phyloP scores from a whole-genome alignment of 1,284 basidiomycete species.

The Pterulicium gracile region DNA sequence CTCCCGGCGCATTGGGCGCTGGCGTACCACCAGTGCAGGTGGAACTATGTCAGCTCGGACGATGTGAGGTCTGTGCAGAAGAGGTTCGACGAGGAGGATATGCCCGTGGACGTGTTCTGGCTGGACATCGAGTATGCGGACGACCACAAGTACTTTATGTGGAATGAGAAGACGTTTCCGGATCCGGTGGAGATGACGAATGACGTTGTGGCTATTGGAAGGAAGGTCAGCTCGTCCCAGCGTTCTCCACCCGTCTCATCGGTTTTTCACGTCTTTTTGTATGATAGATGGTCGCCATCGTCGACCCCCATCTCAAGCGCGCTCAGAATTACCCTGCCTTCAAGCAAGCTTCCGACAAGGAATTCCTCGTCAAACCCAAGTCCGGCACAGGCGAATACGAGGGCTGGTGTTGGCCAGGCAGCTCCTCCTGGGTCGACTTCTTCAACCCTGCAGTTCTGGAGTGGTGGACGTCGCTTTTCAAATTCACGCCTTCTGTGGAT shows the following conservation, averaged over 20 bases:
- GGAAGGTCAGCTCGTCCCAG: constrained; percentile 52
- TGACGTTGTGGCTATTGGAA: constrained; percentile 74
- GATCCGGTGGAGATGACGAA: constrained; percentile 91
- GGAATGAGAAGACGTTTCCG: constrained; percentile 89
- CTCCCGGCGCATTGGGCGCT: constrained; percentile 88
- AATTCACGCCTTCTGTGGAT: constrained; percentile 35
- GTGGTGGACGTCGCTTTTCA: constrained; percentile 87
- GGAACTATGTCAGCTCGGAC: constrained; percentile 93
- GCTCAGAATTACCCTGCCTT: constrained; percentile 76
- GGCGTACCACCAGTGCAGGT: constrained; percentile 95
- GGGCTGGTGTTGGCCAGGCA: constrained; percentile 98
- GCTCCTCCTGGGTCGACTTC: constrained; percentile 93
- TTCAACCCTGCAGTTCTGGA: constrained; percentile 88
- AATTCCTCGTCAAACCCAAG: constrained; percentile 74
- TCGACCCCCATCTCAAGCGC: constrained; percentile 95
- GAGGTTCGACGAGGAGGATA: constrained; percentile 86
- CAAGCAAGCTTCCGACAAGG: constrained; percentile 72
- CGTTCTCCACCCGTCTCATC: neutral
- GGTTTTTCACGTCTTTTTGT: constrained; percentile 3
- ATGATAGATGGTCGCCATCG: constrained; percentile 86
- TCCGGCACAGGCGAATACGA: constrained; percentile 81
- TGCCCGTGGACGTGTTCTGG: constrained; percentile 97
- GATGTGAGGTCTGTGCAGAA: constrained; percentile 85
- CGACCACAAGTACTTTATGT: constrained; percentile 96
- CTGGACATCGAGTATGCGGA: constrained; percentile 95